phyloP scores from a whole-genome alignment of 345 rosid species.

The Hypericum androsaemum region DNA sequence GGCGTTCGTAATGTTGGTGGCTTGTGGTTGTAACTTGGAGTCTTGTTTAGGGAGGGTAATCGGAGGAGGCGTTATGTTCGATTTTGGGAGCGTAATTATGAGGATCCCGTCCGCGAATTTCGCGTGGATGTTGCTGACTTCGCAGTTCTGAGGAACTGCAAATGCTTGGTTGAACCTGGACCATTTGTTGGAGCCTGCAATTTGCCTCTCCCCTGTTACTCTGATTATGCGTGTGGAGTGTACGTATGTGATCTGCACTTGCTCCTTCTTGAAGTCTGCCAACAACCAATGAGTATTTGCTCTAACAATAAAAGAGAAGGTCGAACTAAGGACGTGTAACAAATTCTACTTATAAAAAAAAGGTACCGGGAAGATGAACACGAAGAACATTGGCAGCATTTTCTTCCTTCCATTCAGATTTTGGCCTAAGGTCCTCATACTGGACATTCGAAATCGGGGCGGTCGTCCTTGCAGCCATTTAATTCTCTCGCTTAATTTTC shows the following conservation, averaged over 20 bases:
- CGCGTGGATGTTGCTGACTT: background rate
- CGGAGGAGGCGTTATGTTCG: background rate
- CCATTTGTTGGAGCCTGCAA: background rate
- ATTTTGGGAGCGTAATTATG: background rate
- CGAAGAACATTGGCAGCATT: background rate
- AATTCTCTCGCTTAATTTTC: background rate
- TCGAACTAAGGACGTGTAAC: too few species aligned
- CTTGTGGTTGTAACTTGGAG: slow-evolving; percentile 29
- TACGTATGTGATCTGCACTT: background rate
- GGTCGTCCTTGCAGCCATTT: background rate
- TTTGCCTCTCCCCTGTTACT: background rate
- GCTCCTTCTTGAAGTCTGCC: background rate
- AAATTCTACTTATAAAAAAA: too few species aligned
- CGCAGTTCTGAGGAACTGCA: background rate
- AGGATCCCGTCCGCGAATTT: background rate
- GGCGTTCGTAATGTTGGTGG: slow-evolving; percentile 16
- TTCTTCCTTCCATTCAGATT: slow-evolving; percentile 1
- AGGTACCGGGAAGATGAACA: background rate
- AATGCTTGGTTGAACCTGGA: background rate
- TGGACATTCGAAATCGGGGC: background rate
- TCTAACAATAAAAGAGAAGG: too few species aligned
- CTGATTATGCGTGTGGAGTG: background rate
- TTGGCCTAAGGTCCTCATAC: background rate
- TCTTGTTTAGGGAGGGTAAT: too few species aligned
- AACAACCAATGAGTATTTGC: too few species aligned